phyloP scores from a whole-genome alignment of 2,329 filamentous ascomycete genomes.

The Alternaria gansuensis region DNA sequence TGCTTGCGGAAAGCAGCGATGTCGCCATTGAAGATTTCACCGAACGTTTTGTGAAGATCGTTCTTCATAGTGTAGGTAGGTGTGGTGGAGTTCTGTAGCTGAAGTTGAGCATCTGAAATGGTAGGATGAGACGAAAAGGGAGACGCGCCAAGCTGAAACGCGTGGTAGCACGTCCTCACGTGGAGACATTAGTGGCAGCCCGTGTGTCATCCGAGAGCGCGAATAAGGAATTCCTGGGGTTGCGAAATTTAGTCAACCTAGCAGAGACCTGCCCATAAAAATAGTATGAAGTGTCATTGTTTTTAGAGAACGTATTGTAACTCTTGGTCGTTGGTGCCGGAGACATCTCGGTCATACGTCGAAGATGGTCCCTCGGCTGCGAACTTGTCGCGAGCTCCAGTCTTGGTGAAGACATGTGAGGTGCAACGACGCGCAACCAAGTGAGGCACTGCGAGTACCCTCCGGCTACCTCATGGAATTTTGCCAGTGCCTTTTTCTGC shows the following conservation, averaged over 20 bases:
- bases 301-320: neutral
- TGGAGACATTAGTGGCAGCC: neutral
- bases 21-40: constrained; percentile 29
- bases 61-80: constrained; percentile 20
- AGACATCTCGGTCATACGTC: neutral
- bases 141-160: constrained; percentile 1
- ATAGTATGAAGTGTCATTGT: neutral
- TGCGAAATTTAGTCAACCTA: neutral
- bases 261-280: neutral
- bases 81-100: neutral
- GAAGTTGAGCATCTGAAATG: neutral
- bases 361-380: neutral
- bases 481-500: neutral
- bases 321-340: neutral
- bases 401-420: neutral
- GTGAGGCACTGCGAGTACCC: neutral
- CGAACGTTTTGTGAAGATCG: constrained; percentile 28
- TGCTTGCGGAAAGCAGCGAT: constrained; percentile 21
- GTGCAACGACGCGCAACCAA: neutral
- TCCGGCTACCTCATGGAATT: neutral
- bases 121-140: neutral
- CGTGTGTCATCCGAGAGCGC: neutral
- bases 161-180: constrained; percentile 6
- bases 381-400: no score
- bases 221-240: neutral